Evolutionary conservation across 176 grass and related monocot species (phyloP), one percentile per base, ranked within the genome.

Genomic region (Melocanna baccifera): DNA sequence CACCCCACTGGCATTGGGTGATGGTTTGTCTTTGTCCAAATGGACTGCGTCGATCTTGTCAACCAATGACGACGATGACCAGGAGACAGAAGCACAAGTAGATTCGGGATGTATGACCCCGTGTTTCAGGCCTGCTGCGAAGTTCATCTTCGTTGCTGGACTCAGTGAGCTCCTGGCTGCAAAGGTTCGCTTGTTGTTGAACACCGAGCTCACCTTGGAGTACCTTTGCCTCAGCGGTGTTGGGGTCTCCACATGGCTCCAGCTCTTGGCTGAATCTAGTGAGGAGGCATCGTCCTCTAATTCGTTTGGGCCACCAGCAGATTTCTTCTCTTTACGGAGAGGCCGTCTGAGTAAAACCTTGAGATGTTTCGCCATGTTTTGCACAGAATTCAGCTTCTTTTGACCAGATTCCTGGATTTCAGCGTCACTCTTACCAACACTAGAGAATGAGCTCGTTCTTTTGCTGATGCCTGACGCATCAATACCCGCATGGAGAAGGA

Each of bases 201-300:
- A 90, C 28, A 93, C 62, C 42, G 92, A 91, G 51, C 82, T 85
- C 50, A 69, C 32, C 83, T 77, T 92, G 8, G 87, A 91, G 86
- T 95, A 95, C 32, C 87, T 90, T 40, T 95, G 91, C 56, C 96
- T 89, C 46, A 98, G 78, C 0, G 96, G 91, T 55, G 92, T 90
- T 7, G 89, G 96, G 29, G 91, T 81, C n/a, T 95, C 83, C 10
- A 20, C 29, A 39, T 86, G 73, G 62, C 91, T 91, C 80, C 86
- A 91, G 82, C 85, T 95, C 86, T 88, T 98, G 40, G 86, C 78
- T 16, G 96, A 93, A 13, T 87, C 89, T 71, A 93, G 28, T 0
- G 92, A 95, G 14, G 78, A 86, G 26, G 63, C 78, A 11, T 93
- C 85, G 7, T 91, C 83, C 22, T 91, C 89, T 40, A 87, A 48